Percentiles rank a stretch among this genome's conserved stretches.
Conservation (phyloP, 768 basidiomycete species). For the Rhodotorula taiwanensis region DNA sequence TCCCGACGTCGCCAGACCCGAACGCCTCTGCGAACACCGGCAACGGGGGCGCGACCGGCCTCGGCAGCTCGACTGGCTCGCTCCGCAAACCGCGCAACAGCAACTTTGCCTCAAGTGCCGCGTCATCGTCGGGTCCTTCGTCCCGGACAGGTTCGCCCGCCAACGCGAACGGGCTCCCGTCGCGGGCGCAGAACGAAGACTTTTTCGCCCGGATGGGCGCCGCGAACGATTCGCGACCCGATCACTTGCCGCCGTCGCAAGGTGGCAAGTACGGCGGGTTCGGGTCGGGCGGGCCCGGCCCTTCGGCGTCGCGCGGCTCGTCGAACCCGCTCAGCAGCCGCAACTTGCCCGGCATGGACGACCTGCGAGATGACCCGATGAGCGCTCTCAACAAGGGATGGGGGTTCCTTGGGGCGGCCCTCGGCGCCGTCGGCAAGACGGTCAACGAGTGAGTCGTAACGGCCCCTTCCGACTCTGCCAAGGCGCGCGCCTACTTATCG, state of each 20-base stretch:
- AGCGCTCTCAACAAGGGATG: slow-evolving; percentile 86
- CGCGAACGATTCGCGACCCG: slow-evolving; percentile 69
- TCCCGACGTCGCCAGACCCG: slow-evolving; percentile 59
- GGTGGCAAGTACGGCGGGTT: slow-evolving; percentile 92
- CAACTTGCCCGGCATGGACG: slow-evolving; percentile 66
- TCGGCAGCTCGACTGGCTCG: slow-evolving; percentile 62
- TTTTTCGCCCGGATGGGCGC: slow-evolving; percentile 80
- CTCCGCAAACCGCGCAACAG: slow-evolving; percentile 24
- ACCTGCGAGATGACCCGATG: slow-evolving; percentile 78
- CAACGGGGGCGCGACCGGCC: slow-evolving; percentile 49
- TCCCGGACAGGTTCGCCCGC: slow-evolving; percentile 24
- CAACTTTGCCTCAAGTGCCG: background rate
- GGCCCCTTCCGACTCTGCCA: too few relatives aligned
- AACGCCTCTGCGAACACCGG: background rate
- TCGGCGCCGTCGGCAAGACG: slow-evolving; percentile 67
- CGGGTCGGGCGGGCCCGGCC: slow-evolving; percentile 44
- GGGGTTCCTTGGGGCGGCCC: slow-evolving; percentile 84
- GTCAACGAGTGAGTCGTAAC: slow-evolving; percentile 56
- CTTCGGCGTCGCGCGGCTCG: slow-evolving; percentile 36
- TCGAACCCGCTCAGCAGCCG: slow-evolving; percentile 72
- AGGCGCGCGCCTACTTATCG: too few relatives aligned
- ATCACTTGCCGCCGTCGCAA: slow-evolving; percentile 80
- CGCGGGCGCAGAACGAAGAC: slow-evolving; percentile 70
- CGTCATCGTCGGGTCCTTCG: background rate
- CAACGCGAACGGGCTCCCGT: slow-evolving; percentile 47